Percentiles rank a stretch among this genome's conserved stretches.
These are phyloP conservation scores for Penicillium verrucosum DNA, from an alignment of 2,329 filamentous ascomycete genomes.

Conservation along the genomic window DNA sequence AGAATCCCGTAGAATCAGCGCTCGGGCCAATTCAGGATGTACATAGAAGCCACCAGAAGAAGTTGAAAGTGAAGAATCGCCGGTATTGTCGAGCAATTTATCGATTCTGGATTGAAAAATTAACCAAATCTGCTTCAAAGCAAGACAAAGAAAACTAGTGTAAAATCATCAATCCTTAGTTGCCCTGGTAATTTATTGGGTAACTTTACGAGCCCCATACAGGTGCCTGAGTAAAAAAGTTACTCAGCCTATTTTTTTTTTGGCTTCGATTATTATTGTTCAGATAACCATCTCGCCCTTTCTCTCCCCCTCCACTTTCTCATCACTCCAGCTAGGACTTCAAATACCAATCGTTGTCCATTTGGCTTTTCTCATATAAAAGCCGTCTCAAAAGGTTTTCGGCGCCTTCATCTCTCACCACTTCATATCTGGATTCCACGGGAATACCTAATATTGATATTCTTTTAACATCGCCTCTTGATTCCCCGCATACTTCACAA, in stretches of 20 bases:
- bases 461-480: slow-evolving; percentile 14
- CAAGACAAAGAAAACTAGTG: slow-evolving; percentile 5
- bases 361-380: slow-evolving; percentile 10
- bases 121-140: background rate
- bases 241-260: slow-evolving; percentile 23
- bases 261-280: slow-evolving; percentile 19
- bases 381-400: slow-evolving; percentile 2
- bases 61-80: background rate
- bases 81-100: background rate
- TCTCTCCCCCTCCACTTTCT: slow-evolving; percentile 12
- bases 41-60: slow-evolving; percentile 19
- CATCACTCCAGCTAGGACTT: slow-evolving; percentile 10
- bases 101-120: background rate
- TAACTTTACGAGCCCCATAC: slow-evolving; percentile 14
- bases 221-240: slow-evolving; percentile 26
- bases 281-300: slow-evolving; percentile 13
- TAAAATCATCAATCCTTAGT: background rate
- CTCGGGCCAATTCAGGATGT: slow-evolving; percentile 26
- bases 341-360: slow-evolving; percentile 8
- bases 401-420: slow-evolving; percentile 13
- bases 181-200: slow-evolving; percentile 17
- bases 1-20: slow-evolving; percentile 29
- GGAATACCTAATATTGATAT: background rate
- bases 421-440: slow-evolving; percentile 5
- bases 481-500: slow-evolving; percentile 33